Evolutionary conservation across 129 eudicot species (phyloP).

Genomic region (Silybum marianum): DNA sequence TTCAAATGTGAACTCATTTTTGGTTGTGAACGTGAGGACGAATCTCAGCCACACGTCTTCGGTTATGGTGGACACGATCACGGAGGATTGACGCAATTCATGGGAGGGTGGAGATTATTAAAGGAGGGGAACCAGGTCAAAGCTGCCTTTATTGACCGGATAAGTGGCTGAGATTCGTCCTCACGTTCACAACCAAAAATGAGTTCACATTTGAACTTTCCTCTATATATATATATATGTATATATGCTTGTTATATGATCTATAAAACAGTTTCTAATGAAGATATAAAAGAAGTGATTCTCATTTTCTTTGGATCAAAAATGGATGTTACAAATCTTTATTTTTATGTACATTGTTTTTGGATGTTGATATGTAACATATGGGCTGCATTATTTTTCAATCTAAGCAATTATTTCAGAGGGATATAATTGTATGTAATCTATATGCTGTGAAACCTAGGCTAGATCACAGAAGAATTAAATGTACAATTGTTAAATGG

Average conservation of each 20-base stretch:
- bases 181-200: too few species aligned
- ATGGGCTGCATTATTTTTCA: slow-evolving; percentile 29
- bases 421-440: slow-evolving; percentile 6
- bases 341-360: slow-evolving; percentile 33
- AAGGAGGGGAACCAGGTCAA: too few species aligned
- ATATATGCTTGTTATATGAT: neutral
- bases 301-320: slow-evolving; percentile 9
- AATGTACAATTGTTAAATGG: slow-evolving; percentile 27
- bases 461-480: slow-evolving; percentile 37
- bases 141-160: too few species aligned
- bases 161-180: too few species aligned
- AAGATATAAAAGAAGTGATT: neutral
- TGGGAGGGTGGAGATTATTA: too few species aligned
- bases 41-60: too few species aligned
- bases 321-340: slow-evolving; percentile 25
- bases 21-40: too few species aligned
- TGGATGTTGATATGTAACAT: slow-evolving; percentile 33
- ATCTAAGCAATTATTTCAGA: slow-evolving; percentile 24
- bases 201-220: too few species aligned
- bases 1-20: too few species aligned
- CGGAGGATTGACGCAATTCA: too few species aligned
- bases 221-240: too few species aligned
- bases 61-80: too few species aligned
- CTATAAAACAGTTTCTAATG: neutral
- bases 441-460: slow-evolving; percentile 30